Evolutionary conservation across 2,329 filamentous ascomycete species (phyloP).

Genomic region (Botrytis medusae): DNA sequence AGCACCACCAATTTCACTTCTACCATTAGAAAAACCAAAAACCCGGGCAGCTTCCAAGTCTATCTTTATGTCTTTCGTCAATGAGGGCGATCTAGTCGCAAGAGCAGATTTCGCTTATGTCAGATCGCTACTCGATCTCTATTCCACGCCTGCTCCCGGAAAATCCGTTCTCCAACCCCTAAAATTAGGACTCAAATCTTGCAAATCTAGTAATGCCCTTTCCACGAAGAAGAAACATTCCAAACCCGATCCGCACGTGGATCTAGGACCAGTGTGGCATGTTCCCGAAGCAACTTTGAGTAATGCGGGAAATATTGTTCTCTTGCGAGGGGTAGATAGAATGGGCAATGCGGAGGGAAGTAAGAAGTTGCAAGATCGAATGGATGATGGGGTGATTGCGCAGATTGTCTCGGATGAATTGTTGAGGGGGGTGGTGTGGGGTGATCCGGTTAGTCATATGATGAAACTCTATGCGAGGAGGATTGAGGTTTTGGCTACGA

Average conservation of each 20-base stretch:
- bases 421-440: conserved; percentile 71
- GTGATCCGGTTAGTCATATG: conserved; percentile 75
- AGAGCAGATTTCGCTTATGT: conserved; percentile 77
- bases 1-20: conserved; percentile 72
- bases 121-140: conserved; percentile 68
- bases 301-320: conserved; percentile 67
- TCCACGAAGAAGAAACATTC: conserved; percentile 31
- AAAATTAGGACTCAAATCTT: conserved; percentile 15
- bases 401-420: conserved; percentile 67
- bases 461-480: conserved; percentile 76
- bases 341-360: conserved; percentile 41
- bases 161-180: conserved; percentile 26
- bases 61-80: conserved; percentile 76
- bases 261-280: conserved; percentile 54
- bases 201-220: conserved; percentile 32
- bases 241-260: conserved; percentile 28
- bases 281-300: conserved; percentile 67
- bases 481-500: conserved; percentile 69
- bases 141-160: conserved; percentile 53
- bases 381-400: conserved; percentile 64
- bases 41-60: conserved; percentile 57
- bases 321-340: conserved; percentile 57
- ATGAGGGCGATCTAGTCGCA: conserved; percentile 81
- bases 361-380: conserved; percentile 49
- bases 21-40: conserved; percentile 63